phyloP scores from a whole-genome alignment of 345 rosid genomes.

The Brassica rapa region DNA sequence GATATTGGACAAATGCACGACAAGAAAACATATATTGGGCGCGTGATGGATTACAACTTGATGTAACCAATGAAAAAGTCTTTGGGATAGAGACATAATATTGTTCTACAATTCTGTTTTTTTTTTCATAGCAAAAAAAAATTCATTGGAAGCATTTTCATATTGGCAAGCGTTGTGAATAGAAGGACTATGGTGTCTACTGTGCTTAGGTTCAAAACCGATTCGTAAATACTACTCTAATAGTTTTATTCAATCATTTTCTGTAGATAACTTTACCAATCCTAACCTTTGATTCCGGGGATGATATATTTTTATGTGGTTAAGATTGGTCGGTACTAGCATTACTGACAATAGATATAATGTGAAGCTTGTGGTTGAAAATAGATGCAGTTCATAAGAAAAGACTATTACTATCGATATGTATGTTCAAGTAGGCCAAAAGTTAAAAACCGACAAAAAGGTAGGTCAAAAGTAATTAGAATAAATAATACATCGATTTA shows the following conservation, averaged over 20 bases:
- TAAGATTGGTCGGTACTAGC: constrained; percentile 5
- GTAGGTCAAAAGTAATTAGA: not conserved
- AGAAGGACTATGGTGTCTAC: constrained; percentile 26
- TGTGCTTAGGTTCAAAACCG: constrained; percentile 24
- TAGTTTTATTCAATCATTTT: not conserved
- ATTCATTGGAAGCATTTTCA: constrained; percentile 9
- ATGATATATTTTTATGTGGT: constrained; percentile 19
- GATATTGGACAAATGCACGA: not conserved
- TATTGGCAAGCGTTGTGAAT: not conserved
- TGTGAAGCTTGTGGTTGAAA: constrained; percentile 28
- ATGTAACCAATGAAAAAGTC: constrained; percentile 3
- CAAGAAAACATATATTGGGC: not conserved
- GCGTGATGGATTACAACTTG: constrained; percentile 1
- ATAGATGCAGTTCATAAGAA: constrained; percentile 7
- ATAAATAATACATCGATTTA: not conserved
- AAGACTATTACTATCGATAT: not conserved
- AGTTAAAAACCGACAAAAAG: not conserved
- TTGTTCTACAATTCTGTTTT: not conserved
- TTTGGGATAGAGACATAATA: not conserved
- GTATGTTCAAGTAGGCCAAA: constrained; percentile 6
- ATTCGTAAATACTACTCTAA: not conserved
- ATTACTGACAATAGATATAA: not conserved
- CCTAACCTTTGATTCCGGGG: constrained; percentile 13
- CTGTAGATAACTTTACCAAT: constrained; percentile 18
- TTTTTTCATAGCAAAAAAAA: not conserved